These are phyloP conservation scores for Nemania sp. DNA, from an alignment of 2,329 filamentous ascomycete genomes.

Conservation along the genomic window DNA sequence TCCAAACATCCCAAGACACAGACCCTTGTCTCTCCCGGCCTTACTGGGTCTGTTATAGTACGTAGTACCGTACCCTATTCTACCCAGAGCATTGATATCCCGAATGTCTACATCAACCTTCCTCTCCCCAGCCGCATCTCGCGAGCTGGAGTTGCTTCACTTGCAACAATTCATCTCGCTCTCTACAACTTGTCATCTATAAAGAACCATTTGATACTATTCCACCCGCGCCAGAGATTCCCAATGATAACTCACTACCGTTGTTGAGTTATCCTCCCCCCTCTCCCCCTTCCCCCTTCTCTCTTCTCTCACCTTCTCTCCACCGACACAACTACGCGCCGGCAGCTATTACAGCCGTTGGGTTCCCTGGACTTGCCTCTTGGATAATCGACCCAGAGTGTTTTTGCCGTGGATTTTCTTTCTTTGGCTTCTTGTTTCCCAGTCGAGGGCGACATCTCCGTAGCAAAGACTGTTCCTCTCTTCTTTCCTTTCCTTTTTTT, in stretches of 20 bases:
- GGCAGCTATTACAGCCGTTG: conserved; percentile 33
- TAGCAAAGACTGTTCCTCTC: conserved; percentile 45
- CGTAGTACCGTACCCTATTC: conserved; percentile 21
- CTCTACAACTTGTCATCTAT: conserved; percentile 26
- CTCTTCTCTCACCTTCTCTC: conserved; percentile 35
- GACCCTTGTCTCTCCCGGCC: conserved; percentile 43
- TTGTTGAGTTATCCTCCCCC: conserved; percentile 35
- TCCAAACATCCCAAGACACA: conserved; percentile 50
- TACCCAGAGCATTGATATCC: conserved; percentile 47
- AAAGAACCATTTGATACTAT: conserved; percentile 23
- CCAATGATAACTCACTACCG: conserved; percentile 39
- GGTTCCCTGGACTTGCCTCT: conserved; percentile 54
- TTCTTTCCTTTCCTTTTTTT: conserved; percentile 51
- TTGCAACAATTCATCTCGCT: conserved; percentile 35
- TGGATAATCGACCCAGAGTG: conserved; percentile 58
- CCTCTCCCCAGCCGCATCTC: conserved; percentile 47
- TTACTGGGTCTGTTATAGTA: conserved; percentile 16
- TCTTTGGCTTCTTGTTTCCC: conserved; percentile 46
- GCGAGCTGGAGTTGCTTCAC: conserved; percentile 33
- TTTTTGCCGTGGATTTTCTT: conserved; percentile 44
- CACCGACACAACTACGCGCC: conserved; percentile 39
- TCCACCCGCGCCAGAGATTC: conserved; percentile 21
- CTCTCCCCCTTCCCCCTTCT: conserved; percentile 18
- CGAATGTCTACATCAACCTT: conserved; percentile 45
- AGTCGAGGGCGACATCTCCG: conserved; percentile 47